These are phyloP conservation scores for Debaryomyces subglobosus DNA, from an alignment of 1,139 yeast genomes.

Conservation along the genomic window DNA sequence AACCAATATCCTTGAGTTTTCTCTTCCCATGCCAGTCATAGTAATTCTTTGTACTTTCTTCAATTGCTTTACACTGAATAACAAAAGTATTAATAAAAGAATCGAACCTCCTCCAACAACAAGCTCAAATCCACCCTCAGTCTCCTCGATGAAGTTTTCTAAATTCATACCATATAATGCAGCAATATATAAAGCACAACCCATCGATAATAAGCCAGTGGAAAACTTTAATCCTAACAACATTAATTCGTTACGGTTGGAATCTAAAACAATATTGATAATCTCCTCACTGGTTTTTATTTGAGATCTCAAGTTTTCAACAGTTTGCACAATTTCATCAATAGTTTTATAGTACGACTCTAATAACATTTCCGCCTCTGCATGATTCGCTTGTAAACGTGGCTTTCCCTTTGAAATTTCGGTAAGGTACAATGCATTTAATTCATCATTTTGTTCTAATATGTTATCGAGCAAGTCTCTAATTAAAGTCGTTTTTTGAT, in stretches of 20 bases:
- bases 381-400: conserved; percentile 39
- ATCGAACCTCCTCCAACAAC: conserved; percentile 33
- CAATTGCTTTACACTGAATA: conserved; percentile 33
- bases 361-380: conserved; percentile 45
- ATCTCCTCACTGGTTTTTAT: conserved; percentile 52
- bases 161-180: conserved; percentile 50
- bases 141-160: conserved; percentile 39
- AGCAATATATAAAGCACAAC: conserved; percentile 40
- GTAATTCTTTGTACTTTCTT: conserved; percentile 42
- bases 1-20: conserved; percentile 6
- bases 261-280: conserved; percentile 47
- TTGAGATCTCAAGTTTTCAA: conserved; percentile 42
- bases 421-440: conserved; percentile 44
- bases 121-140: conserved; percentile 40
- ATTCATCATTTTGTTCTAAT: conserved; percentile 44
- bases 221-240: conserved; percentile 47
- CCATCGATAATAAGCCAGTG: conserved; percentile 46
- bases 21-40: conserved; percentile 35
- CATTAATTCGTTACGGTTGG: conserved; percentile 53
- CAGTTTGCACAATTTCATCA: conserved; percentile 51
- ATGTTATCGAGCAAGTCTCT: conserved; percentile 44
- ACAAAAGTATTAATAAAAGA: conserved; percentile 28
- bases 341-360: conserved; percentile 48
- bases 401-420: conserved; percentile 27
- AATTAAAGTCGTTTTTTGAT: conserved; percentile 44